Base-by-base conservation (phyloP, 208 protist genomes). In the Acanthamoeba royreba region DNA sequence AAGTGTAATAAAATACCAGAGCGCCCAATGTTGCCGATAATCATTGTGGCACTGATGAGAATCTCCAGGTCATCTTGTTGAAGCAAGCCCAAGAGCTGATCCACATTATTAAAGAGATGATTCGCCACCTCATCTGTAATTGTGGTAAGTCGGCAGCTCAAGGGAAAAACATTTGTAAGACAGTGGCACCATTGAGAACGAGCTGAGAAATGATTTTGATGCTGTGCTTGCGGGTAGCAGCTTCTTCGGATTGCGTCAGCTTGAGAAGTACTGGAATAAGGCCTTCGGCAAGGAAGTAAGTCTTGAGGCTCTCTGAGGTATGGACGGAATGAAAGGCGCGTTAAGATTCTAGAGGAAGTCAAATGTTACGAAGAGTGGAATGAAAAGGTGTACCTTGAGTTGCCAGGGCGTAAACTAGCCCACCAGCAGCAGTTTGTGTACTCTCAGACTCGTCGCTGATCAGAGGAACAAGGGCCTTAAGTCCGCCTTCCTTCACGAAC, bases 1-100 rank as follows among this genome's bases (percentile, higher is more conserved):
- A 88, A n/a, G 47, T 15, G 19, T 35, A 38, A 53, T 19, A 8
- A 89, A 17, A 77, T 38, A 92, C 86, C 86, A 28, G 38, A 45
- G 22, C 87, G 87, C 19, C 55, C 87, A 19, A 92, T 22, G 63
- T 92, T 92, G 19, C 87, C 87, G 46, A 92, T 42, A 31, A 92
- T 92, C 87, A 92, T 92, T 17, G 87, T 42, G n/a, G 61, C 33
- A 40, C 49, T 81, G 25, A 92, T 33, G 43, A 79, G 87, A 17
- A 92, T 77, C 35, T 92, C 87, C 7, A 45, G 58, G 46, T 92
- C 87, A 9, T 72, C 63, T 15, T 49, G 72, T 15, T 77, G n/a
- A 5, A 92, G 61, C 25, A 92, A 28, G 40, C 28, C 28, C 9
- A 92, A 45, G 35, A 92, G 46, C 2, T 40, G 38, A 1, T 92